These are phyloP conservation scores for Knufia petricola DNA, from an alignment of 2,329 filamentous ascomycete genomes.

Conservation along the genomic window DNA sequence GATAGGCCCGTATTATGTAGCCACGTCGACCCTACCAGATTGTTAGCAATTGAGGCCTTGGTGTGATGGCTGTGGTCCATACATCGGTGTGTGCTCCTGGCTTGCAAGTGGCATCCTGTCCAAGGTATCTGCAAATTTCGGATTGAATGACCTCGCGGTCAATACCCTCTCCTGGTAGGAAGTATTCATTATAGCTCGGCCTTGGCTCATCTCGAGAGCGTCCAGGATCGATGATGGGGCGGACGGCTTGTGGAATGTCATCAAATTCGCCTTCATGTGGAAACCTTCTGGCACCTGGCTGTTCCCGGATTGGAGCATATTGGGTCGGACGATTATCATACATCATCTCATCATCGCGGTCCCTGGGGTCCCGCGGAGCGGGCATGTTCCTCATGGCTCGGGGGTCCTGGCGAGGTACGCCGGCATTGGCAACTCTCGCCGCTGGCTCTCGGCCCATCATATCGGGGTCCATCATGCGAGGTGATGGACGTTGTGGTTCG, in stretches of 20 bases:
- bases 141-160: slow-evolving; percentile 75
- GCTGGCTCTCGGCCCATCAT: slow-evolving; percentile 2
- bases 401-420: slow-evolving; percentile 10
- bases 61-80: slow-evolving; percentile 27
- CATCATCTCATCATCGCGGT: slow-evolving; percentile 9
- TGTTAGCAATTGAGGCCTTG: slow-evolving; percentile 1
- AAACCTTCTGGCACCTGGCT: slow-evolving; percentile 10
- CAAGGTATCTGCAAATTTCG: slow-evolving; percentile 74
- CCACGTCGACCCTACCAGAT: slow-evolving; percentile 52
- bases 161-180: slow-evolving; percentile 70
- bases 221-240: slow-evolving; percentile 19
- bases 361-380: slow-evolving; percentile 4
- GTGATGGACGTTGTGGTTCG: neutral
- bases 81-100: slow-evolving; percentile 62
- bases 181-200: slow-evolving; percentile 58
- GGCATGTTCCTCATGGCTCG: slow-evolving; percentile 12
- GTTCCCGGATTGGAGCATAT: slow-evolving; percentile 3
- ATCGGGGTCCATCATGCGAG: slow-evolving; percentile 2
- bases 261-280: slow-evolving; percentile 18
- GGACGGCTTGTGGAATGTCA: slow-evolving; percentile 14
- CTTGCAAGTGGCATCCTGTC: slow-evolving; percentile 70
- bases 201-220: slow-evolving; percentile 15
- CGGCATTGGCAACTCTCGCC: slow-evolving; percentile 2
- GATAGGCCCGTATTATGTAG: slow-evolving; percentile 70
- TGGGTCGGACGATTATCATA: slow-evolving; percentile 5